Evolutionary conservation across 352 stramenopile species (phyloP).

Genomic region (Vaucheria bursata): DNA sequence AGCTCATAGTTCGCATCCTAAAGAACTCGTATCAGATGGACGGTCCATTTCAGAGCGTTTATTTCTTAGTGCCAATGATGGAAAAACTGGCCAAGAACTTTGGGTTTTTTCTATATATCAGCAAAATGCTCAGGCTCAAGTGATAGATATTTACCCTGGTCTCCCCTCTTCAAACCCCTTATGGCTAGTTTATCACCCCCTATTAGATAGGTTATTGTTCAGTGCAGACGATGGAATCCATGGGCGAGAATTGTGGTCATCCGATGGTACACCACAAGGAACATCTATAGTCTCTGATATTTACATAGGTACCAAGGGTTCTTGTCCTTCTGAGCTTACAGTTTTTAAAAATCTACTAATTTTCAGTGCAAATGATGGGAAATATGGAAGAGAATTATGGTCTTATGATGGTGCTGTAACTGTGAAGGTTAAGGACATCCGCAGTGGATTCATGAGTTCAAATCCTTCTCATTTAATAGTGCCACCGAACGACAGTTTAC

Average conservation of each 20-base stretch:
- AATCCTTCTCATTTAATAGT: constrained; percentile 56
- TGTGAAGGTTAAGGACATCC: constrained; percentile 59
- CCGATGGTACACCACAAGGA: constrained; percentile 50
- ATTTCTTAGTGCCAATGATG: constrained; percentile 51
- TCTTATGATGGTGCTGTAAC: constrained; percentile 58
- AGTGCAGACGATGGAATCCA: constrained; percentile 38
- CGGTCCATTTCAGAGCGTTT: constrained; percentile 48
- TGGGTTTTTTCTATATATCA: constrained; percentile 50
- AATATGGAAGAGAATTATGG: constrained; percentile 70
- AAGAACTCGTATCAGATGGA: constrained; percentile 53
- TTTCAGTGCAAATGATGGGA: constrained; percentile 71
- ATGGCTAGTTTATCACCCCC: constrained; percentile 53
- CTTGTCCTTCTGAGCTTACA: constrained; percentile 56
- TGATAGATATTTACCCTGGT: constrained; percentile 60
- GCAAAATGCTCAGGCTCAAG: constrained; percentile 17
- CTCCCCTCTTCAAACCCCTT: constrained; percentile 56
- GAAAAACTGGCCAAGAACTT: constrained; percentile 54
- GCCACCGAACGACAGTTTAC: constrained; percentile 52
- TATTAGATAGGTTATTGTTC: constrained; percentile 48
- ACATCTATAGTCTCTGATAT: constrained; percentile 60
- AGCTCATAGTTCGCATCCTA: constrained; percentile 47
- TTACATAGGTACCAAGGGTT: constrained; percentile 50
- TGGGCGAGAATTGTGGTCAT: constrained; percentile 62
- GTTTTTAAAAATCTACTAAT: constrained; percentile 52
- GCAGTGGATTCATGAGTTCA: constrained; percentile 51